Conservation (phyloP, 2,329 filamentous ascomycete species). For the Arthrinium puccinioides region DNA sequence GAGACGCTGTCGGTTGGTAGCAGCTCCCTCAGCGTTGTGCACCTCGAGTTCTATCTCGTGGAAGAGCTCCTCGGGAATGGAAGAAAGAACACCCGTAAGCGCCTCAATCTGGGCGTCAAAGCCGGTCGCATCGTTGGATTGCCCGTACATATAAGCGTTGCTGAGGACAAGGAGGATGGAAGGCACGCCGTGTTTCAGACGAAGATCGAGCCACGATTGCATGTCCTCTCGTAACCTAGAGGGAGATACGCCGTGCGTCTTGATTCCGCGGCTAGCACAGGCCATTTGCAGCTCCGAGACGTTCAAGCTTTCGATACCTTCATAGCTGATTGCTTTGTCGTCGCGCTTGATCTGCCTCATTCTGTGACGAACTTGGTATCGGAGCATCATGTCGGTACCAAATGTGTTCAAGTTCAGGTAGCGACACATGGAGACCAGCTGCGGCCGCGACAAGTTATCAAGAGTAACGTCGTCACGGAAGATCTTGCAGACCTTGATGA, state of each 20-base stretch:
- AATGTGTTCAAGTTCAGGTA: constrained; percentile 98
- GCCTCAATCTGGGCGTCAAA: constrained; percentile 88
- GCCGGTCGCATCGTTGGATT: constrained; percentile 67
- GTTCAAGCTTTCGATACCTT: constrained; percentile 89
- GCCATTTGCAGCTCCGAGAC: constrained; percentile 89
- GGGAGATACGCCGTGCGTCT: constrained; percentile 86
- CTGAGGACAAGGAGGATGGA: constrained; percentile 91
- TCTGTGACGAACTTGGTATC: constrained; percentile 92
- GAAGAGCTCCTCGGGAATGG: constrained; percentile 96
- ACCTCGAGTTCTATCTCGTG: constrained; percentile 99
- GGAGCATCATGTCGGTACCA: constrained; percentile 94
- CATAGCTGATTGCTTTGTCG: constrained; percentile 86
- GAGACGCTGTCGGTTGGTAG: constrained; percentile 97
- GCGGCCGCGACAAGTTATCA: constrained; percentile 91
- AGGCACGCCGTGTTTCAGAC: constrained; percentile 89
- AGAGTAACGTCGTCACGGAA: constrained; percentile 97
- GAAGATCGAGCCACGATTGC: constrained; percentile 87
- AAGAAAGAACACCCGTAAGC: constrained; percentile 83
- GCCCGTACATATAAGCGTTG: constrained; percentile 95
- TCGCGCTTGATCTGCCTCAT: constrained; percentile 99
- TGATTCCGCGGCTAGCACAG: constrained; percentile 83
- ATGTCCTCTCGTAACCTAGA: constrained; percentile 83
- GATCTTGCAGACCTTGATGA: constrained; percentile 98
- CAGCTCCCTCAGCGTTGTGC: constrained; percentile 90
- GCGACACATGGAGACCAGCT: constrained; percentile 93